Base-by-base conservation (phyloP, 805 yeast genomes). In the Wickerhamomyces pijperi region DNA sequence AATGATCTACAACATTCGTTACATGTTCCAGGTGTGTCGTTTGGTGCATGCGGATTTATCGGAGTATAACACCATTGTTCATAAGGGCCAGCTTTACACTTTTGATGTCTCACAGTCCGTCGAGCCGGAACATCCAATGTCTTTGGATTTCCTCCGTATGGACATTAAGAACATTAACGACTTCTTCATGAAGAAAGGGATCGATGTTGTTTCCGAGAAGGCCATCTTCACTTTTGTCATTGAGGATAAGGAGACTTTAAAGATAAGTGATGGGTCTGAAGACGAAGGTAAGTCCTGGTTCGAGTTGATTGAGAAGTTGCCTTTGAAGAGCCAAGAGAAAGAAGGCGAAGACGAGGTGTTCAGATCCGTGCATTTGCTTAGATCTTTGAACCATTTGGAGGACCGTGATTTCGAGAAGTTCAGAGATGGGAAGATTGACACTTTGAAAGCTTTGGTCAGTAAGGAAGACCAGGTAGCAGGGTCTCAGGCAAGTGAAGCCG, bases 51-150 rank as follows among this genome's bases (percentile, higher is more conserved):
- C 98, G 0, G 99, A 92, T 68, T 67, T 92, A 55, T 82, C 94
- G 44, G 99, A 92, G 59, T 92, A 92, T 64, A 92, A 92, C 57
- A 74, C 87, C 2, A 82, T 92, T 39, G 83, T 92, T 18, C 97
- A 90, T 54, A 58, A 83, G 7, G 78, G 72, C 28, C 73, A 76
- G 54, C 64, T 92, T 21, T 87, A 82, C 60, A 83, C 92, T 42
- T 84, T 92, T 49, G 99, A 92, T 63, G 99, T 92, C 11, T 88
- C 97, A 1, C 99, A 92, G 58, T 79, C 94, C 31, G 97, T 92
- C 19, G 97, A 92, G 58, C 97, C 96, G 9, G 96, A 87, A 50
- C 99, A 92, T 60, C 97, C 96, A 11, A 86, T 86, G 86, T 82
- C 95, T 34, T 67, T 92, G 47, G 97, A 92, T 58, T 92, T 92